Evolutionary conservation across 129 eudicot species (phyloP), one percentile per base, ranked within the genome.

Genomic region (Erigeron canadensis): DNA sequence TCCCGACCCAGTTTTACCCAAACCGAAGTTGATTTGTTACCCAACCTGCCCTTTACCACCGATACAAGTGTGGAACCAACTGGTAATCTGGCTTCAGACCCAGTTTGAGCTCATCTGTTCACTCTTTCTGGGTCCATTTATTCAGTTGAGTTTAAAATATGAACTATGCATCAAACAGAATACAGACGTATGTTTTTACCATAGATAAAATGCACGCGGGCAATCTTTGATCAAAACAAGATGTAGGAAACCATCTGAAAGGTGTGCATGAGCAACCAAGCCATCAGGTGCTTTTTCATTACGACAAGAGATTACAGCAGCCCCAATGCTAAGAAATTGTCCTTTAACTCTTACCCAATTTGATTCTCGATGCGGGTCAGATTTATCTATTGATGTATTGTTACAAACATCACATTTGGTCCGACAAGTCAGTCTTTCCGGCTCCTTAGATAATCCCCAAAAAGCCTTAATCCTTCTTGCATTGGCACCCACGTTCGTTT

Each of bases 261-360:
- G 97, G 77, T 94, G 99, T 56, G 99, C 99, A 81, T 90, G 93
- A 42, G 91, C 99, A 37, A 94, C 99, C 81, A 94, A 83, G 40
- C 99, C 99, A 77, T 94, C 94, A 23, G 99, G 99, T 59, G 99
- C 99, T 66, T 82, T 94, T 75, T 94, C 99, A 80, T 94, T 94
- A 70, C 99, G 75, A 81, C 99, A 94, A 64, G 99, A 89, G 55
- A 95, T 95, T 10, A 95, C 97, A 46, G 99, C 99, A 78, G 97
- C 96, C 67, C 99, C 99, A 28, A 88, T 86, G 70, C 99, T 95
- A 58, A 90, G 91, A 79, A 76, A 95, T 68, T 84, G 83, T 44
- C 99, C 99, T 79, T 77, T 82, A 73, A 81, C 78, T 56, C 65
- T 88, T 77, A 80, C 73, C 99, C 99, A 95, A 67, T 73, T 90